phyloP scores from a whole-genome alignment of 768 basidiomycete genomes.

The Wakefieldia striispora region DNA sequence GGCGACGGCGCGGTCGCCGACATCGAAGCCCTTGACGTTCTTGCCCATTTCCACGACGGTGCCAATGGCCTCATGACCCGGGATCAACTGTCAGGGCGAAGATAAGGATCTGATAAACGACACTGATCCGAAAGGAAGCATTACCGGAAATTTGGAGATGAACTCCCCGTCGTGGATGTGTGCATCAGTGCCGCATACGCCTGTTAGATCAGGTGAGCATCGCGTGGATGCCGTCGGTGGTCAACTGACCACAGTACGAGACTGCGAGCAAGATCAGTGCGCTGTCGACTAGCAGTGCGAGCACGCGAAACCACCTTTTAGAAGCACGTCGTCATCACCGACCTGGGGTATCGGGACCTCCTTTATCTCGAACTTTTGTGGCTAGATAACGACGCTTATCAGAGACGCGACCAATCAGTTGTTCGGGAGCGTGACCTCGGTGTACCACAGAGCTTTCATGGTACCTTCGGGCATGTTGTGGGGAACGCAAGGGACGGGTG shows the following conservation, averaged over 20 bases:
- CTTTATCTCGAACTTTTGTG: conserved; percentile 63
- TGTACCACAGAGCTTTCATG: conserved; percentile 78
- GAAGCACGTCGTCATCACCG: conserved; percentile 67
- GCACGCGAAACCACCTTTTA: conserved; percentile 52
- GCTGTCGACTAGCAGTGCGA: background rate
- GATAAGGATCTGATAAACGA: conserved; percentile 19
- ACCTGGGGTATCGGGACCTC: conserved; percentile 65
- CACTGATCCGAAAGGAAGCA: conserved; percentile 13
- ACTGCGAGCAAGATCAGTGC: conserved; percentile 29
- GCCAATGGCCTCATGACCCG: conserved; percentile 77
- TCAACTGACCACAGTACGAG: conserved; percentile 40
- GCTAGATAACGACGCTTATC: conserved; percentile 38
- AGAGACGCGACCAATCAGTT: conserved; percentile 2
- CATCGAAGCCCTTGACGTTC: conserved; percentile 71
- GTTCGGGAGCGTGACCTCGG: conserved; percentile 41
- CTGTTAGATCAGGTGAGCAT: conserved; percentile 23
- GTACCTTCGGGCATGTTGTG: conserved; percentile 52
- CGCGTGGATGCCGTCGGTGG: background rate
- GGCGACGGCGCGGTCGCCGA: conserved; percentile 82
- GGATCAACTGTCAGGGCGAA: conserved; percentile 50
- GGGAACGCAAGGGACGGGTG: background rate
- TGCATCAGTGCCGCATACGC: conserved; percentile 62
- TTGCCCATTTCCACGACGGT: conserved; percentile 70
- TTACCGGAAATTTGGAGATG: conserved; percentile 57
- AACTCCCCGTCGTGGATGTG: conserved; percentile 67